Base-by-base conservation (phyloP, 352 stramenopile genomes). In the Phytopythium cucurbitacearum region DNA sequence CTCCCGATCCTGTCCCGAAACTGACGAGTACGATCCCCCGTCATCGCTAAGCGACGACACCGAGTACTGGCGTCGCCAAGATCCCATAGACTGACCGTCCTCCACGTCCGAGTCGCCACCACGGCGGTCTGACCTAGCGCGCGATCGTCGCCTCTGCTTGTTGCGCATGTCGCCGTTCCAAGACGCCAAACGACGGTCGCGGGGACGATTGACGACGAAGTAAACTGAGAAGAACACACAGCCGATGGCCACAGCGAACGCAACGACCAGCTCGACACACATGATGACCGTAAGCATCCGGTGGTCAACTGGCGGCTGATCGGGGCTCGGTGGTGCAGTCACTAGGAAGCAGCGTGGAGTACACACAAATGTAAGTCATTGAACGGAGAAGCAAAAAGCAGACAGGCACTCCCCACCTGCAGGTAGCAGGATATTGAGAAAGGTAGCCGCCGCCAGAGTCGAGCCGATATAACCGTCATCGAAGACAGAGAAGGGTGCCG, bases 151-250 rank as follows among this genome's bases (percentile, higher is more conserved):
- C 3, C 59, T 60, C 53, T 37, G 38, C 52, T 37, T 42, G 28
- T 6, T 16, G 7, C 48, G 48, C 11, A 32, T 12, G 10, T 38
- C 48, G 16, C 45, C 45, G 28, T 53, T 38, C 16, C 21, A 21
- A 41, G 64, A 65, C 15, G 60, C 64, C 21, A 57, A 47, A 10
- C 55, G 50, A 33, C 35, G 62, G 21, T 85, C 71, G 13, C 74
- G 79, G 12, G 85, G 85, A 6, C 85, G 85, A 64, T 92, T 94
- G 4, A 71, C 84, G 34, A 94, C 82, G 62, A 94, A 94, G 58
- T 94, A 94, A 8, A 94, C 81, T 1, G 85, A 94, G 56, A 94
- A 90, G 34, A 93, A 66, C 37, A 94, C 82, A 50, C 85, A 94
- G 9, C 80, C 73, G 44, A 94, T 68, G 12, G 85, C 85, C 9